These are phyloP conservation scores for Solioccasus polychromus DNA, from an alignment of 768 basidiomycete genomes.

Conservation along the genomic window DNA sequence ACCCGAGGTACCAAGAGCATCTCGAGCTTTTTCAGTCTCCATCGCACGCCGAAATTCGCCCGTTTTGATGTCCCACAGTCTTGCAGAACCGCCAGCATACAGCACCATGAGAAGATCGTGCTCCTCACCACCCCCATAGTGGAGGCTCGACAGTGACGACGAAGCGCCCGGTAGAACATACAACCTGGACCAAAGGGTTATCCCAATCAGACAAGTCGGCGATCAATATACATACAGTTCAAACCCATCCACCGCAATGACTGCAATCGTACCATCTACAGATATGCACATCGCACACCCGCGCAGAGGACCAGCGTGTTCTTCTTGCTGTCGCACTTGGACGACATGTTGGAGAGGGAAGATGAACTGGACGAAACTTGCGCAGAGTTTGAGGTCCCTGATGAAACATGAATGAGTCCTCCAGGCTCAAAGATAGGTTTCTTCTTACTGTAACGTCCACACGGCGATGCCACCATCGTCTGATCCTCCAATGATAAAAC, in stretches of 20 bases:
- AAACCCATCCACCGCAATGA: constrained; percentile 71
- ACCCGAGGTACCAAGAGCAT: constrained; percentile 63
- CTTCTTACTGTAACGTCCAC: constrained; percentile 63
- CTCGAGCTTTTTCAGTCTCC: constrained; percentile 70
- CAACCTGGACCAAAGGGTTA: constrained; percentile 43
- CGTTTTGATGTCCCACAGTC: constrained; percentile 84
- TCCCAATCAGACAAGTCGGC: neutral
- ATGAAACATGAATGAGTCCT: neutral
- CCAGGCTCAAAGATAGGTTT: neutral
- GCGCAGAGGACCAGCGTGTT: constrained; percentile 52
- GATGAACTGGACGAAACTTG: constrained; percentile 72
- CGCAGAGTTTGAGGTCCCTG: constrained; percentile 64
- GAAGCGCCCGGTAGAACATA: constrained; percentile 80
- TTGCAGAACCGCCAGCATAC: constrained; percentile 72
- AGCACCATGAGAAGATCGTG: constrained; percentile 68
- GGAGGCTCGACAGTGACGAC: constrained; percentile 62
- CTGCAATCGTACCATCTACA: constrained; percentile 76
- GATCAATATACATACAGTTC: constrained; percentile 61
- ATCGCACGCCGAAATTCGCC: constrained; percentile 86
- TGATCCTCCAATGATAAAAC: constrained; percentile 66
- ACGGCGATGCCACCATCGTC: constrained; percentile 77
- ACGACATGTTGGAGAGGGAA: constrained; percentile 60
- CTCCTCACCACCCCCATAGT: constrained; percentile 47
- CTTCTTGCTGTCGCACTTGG: constrained; percentile 45
- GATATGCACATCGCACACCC: constrained; percentile 74